phyloP scores from a whole-genome alignment of 1,139 yeast genomes.

The Suhomyces wounanorum region DNA sequence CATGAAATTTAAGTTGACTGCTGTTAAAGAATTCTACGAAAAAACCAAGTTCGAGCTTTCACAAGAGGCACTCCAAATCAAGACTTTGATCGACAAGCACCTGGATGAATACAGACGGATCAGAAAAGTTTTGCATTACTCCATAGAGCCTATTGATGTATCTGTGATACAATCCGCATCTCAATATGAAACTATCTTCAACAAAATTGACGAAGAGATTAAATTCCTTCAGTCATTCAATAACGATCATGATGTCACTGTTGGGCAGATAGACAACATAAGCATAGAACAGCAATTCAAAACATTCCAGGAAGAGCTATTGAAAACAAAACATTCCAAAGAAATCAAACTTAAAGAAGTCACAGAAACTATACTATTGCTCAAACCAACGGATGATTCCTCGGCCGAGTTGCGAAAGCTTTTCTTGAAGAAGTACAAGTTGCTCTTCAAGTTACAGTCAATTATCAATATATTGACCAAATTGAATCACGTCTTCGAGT shows the following conservation, averaged over 20 bases:
- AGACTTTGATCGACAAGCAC: constrained; percentile 13
- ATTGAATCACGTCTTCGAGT: constrained; percentile 16
- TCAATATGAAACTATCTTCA: constrained; percentile 11
- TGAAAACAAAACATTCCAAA: constrained; percentile 11
- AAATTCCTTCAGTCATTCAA: constrained; percentile 8
- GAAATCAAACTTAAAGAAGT: constrained; percentile 14
- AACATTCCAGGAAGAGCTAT: constrained; percentile 12
- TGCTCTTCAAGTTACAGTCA: constrained; percentile 14
- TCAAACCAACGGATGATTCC: constrained; percentile 1
- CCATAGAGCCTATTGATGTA: constrained; percentile 6
- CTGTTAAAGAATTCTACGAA: constrained; percentile 16
- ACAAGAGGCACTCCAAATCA: constrained; percentile 15
- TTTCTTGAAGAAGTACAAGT: constrained; percentile 15
- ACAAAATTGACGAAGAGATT: constrained; percentile 15
- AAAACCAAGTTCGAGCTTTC: constrained; percentile 11
- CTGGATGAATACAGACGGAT: constrained; percentile 14
- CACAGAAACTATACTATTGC: constrained; percentile 12
- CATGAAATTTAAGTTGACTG: constrained; percentile 8
- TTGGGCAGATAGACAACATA: constrained; percentile 5
- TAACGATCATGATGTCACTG: constrained; percentile 2
- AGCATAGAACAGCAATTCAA: constrained; percentile 11
- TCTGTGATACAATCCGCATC: not conserved
- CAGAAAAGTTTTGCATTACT: constrained; percentile 8
- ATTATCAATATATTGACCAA: constrained; percentile 14
- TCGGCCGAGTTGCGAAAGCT: constrained; percentile 9